Conservation (phyloP, 2,329 filamentous ascomycete genomes). For the Colletotrichum incanum region DNA sequence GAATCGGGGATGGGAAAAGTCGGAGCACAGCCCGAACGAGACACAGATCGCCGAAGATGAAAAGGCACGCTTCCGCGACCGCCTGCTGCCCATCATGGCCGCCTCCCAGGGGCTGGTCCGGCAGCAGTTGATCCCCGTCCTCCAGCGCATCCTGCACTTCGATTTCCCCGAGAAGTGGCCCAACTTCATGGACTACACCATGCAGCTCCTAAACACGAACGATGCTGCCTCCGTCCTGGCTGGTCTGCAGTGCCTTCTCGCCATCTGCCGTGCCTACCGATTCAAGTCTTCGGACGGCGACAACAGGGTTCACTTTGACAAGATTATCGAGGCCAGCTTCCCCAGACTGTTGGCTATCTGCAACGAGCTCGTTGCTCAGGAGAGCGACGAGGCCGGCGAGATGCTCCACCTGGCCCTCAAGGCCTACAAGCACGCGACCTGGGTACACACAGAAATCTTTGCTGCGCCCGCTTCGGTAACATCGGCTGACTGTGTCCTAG, state of each 20-base stretch:
- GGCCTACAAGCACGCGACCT: slow-evolving; percentile 98
- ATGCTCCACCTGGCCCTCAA: slow-evolving; percentile 97
- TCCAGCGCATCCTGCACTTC: slow-evolving; percentile 95
- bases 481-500: slow-evolving; percentile 63
- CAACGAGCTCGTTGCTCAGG: slow-evolving; percentile 89
- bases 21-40: slow-evolving; percentile 81
- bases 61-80: slow-evolving; percentile 88
- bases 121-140: slow-evolving; percentile 92
- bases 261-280: slow-evolving; percentile 94
- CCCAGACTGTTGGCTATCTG: slow-evolving; percentile 90
- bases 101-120: slow-evolving; percentile 85
- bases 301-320: slow-evolving; percentile 87
- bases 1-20: slow-evolving; percentile 88
- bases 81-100: slow-evolving; percentile 90
- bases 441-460: slow-evolving; percentile 66
- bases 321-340: slow-evolving; percentile 93
- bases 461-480: slow-evolving; percentile 6
- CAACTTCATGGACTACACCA: slow-evolving; percentile 91
- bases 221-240: slow-evolving; percentile 91
- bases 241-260: slow-evolving; percentile 92
- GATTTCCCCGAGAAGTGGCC: slow-evolving; percentile 98
- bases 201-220: slow-evolving; percentile 89
- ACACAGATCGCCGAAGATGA: slow-evolving; percentile 89
- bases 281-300: slow-evolving; percentile 89
- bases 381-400: slow-evolving; percentile 93